Evolutionary conservation across 2,329 filamentous ascomycete species (phyloP).

Genomic region (Onygenales sp.): DNA sequence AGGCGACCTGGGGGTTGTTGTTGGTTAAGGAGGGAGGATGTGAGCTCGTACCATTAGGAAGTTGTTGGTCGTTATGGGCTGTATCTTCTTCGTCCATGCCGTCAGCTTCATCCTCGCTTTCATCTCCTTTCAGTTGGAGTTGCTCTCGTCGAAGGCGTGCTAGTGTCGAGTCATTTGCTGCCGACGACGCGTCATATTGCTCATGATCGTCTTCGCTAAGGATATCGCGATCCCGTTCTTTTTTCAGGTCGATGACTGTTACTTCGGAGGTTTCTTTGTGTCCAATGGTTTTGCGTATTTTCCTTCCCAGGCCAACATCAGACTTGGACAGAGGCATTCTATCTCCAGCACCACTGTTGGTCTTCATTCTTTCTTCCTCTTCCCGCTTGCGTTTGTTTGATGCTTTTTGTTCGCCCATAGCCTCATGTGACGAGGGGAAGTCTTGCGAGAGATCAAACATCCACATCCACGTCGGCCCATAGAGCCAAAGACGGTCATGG

Average conservation of each 20-base stretch:
- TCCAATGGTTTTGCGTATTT: constrained; percentile 40
- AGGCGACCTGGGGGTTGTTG: constrained; percentile 3
- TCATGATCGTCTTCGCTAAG: constrained; percentile 26
- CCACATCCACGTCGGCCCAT: constrained; percentile 75
- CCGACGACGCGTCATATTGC: constrained; percentile 22
- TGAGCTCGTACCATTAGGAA: constrained; percentile 6
- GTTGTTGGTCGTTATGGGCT: constrained; percentile 1
- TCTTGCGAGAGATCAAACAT: constrained; percentile 82
- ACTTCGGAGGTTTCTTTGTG: constrained; percentile 23
- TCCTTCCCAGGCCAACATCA: constrained; percentile 34
- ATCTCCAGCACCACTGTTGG: constrained; percentile 49
- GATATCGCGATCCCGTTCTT: constrained; percentile 17
- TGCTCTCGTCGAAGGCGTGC: constrained; percentile 22
- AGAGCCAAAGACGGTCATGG: constrained; percentile 70
- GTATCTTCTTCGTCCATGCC: constrained; percentile 12
- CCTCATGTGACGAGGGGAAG: constrained; percentile 38
- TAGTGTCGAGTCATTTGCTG: constrained; percentile 21
- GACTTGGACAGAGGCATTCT: constrained; percentile 37
- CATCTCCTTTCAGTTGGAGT: neutral
- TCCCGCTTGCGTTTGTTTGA: constrained; percentile 34
- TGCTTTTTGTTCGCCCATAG: constrained; percentile 7
- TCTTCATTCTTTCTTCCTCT: constrained; percentile 35
- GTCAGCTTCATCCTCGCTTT: neutral
- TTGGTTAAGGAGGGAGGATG: constrained; percentile 9
- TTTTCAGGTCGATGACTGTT: constrained; percentile 23